phyloP scores from a whole-genome alignment of 2,329 filamentous ascomycete genomes.

The Fusarium sp. region DNA sequence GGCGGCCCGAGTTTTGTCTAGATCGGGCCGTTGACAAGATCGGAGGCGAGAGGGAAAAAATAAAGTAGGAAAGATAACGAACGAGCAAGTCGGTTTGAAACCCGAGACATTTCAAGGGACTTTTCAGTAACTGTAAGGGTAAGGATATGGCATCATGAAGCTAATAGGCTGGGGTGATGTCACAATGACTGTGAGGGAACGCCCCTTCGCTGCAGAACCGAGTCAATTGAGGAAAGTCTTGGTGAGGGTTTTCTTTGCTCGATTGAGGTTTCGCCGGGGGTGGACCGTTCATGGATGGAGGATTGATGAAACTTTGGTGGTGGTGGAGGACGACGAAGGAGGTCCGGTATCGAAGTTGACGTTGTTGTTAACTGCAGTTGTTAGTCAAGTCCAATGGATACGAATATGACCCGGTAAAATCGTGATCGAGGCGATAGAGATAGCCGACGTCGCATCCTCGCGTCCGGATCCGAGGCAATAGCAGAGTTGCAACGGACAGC shows the following conservation, averaged over 20 bases:
- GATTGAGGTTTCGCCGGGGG: conserved; percentile 23
- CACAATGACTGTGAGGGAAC: conserved; percentile 26
- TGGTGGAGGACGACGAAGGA: background rate
- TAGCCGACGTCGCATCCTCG: conserved; percentile 39
- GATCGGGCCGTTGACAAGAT: conserved; percentile 30
- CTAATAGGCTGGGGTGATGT: conserved; percentile 26
- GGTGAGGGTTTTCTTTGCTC: conserved; percentile 30
- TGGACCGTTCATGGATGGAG: conserved; percentile 10
- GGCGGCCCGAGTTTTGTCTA: conserved; percentile 35
- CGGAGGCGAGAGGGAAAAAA: background rate
- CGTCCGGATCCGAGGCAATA: conserved; percentile 13
- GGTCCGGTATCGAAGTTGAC: conserved; percentile 7
- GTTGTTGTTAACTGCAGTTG: background rate
- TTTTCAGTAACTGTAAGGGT: background rate
- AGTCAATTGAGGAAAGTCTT: conserved; percentile 15
- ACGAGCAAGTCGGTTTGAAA: conserved; percentile 16
- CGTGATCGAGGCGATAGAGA: conserved; percentile 19
- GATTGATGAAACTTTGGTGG: background rate
- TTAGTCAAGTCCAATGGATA: conserved; percentile 4
- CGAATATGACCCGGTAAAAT: conserved; percentile 13
- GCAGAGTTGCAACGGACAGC: conserved; percentile 15
- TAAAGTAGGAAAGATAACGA: conserved; percentile 2
- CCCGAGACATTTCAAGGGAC: conserved; percentile 20
- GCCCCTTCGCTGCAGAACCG: conserved; percentile 28
- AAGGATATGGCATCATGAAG: conserved; percentile 14